Percentiles rank a stretch among this genome's conserved stretches.
Evolutionary conservation across 2,329 filamentous ascomycete genomes (phyloP).

Genomic region (Calonectria honghensis): DNA sequence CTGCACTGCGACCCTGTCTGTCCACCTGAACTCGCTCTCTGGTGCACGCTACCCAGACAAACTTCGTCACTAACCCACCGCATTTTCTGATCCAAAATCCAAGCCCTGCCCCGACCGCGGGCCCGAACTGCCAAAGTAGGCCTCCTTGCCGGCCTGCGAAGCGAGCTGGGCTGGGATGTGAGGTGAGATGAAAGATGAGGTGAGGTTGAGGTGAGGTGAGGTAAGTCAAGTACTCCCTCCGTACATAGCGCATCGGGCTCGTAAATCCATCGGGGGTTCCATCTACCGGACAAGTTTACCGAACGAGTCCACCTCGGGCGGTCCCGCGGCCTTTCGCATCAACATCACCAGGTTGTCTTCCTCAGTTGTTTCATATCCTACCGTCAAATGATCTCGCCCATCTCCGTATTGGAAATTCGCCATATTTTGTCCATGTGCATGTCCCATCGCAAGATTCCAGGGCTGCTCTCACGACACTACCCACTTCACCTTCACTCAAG

Average conservation of each 20-base stretch:
- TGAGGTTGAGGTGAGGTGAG: conserved; percentile 17
- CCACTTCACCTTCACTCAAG: conserved; percentile 12
- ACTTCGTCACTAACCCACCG: conserved; percentile 46
- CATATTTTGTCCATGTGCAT: conserved; percentile 23
- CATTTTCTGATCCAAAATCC: conserved; percentile 39
- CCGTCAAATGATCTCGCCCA: conserved; percentile 24
- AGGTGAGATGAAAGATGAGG: conserved; percentile 9
- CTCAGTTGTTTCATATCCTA: neutral
- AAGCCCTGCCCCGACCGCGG: conserved; percentile 33
- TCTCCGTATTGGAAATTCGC: conserved; percentile 26
- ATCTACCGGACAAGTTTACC: neutral
- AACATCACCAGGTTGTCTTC: neutral
- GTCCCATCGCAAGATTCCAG: neutral
- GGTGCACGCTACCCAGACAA: conserved; percentile 23
- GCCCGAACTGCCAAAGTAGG: conserved; percentile 28
- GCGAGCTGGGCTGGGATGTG: conserved; percentile 5
- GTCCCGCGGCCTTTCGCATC: neutral
- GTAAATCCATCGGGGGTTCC: neutral
- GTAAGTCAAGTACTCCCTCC: neutral
- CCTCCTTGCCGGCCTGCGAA: neutral
- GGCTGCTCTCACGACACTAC: conserved; percentile 1
- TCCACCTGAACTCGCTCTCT: conserved; percentile 40
- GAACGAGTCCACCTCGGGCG: conserved; percentile 14
- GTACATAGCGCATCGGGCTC: neutral
- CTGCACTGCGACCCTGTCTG: conserved; percentile 25